A percentile compares a stretch with the other conserved stretches of the same genome.
These are phyloP conservation scores for Aureobasidium uvarum DNA, from an alignment of 2,329 filamentous ascomycete species.

Conservation along the genomic window DNA sequence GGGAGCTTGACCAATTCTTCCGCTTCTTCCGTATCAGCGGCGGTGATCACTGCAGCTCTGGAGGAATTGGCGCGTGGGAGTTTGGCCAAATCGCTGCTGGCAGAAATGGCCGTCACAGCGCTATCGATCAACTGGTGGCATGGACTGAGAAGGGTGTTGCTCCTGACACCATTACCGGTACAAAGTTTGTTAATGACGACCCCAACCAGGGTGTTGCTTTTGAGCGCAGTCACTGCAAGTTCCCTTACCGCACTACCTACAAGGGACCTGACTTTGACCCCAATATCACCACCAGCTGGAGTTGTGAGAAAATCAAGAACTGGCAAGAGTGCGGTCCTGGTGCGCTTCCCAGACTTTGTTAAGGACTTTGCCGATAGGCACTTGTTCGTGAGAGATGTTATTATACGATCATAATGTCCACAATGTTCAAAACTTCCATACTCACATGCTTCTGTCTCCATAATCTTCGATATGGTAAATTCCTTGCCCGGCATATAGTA, in stretches of 20 bases:
- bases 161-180: conserved; percentile 41
- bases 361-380: background rate
- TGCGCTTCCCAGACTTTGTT: conserved; percentile 24
- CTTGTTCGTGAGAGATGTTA: background rate
- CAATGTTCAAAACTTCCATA: background rate
- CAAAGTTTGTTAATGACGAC: conserved; percentile 44
- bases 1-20: conserved; percentile 44
- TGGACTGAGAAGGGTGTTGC: conserved; percentile 39
- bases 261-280: conserved; percentile 32
- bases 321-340: conserved; percentile 28
- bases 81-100: conserved; percentile 41
- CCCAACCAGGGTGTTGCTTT: conserved; percentile 42
- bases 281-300: conserved; percentile 35
- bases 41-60: conserved; percentile 53
- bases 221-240: conserved; percentile 46
- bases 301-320: conserved; percentile 28
- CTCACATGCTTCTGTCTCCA: background rate
- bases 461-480: background rate
- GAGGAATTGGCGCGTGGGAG: conserved; percentile 47
- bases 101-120: conserved; percentile 43
- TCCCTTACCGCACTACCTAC: conserved; percentile 30
- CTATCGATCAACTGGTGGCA: conserved; percentile 48
- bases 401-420: background rate
- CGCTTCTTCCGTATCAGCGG: conserved; percentile 55
- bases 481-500: background rate